A percentile compares a stretch with the other conserved stretches of the same genome.
These are phyloP conservation scores for Lactarius indigo DNA, from an alignment of 768 basidiomycete genomes.

Conservation along the genomic window DNA sequence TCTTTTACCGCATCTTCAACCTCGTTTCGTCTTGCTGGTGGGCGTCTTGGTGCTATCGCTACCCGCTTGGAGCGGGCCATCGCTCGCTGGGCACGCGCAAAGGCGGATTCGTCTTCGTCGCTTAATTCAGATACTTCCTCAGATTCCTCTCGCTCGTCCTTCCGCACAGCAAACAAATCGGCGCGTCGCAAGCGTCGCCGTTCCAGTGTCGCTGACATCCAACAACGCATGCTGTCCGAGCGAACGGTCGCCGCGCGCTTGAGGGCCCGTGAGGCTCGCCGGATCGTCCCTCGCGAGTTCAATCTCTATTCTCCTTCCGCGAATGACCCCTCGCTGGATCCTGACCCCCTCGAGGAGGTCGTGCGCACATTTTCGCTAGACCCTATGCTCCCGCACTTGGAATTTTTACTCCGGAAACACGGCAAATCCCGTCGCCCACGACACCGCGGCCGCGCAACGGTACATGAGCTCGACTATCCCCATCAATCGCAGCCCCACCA, in stretches of 20 bases:
- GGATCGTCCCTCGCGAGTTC: conserved; percentile 61
- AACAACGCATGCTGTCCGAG: conserved; percentile 52
- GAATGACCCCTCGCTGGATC: conserved; percentile 18
- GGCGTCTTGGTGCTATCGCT: conserved; percentile 38
- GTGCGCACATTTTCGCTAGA: conserved; percentile 27
- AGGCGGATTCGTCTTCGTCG: conserved; percentile 38
- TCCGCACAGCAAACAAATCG: conserved; percentile 38
- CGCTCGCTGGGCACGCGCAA: conserved; percentile 63
- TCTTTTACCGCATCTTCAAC: conserved; percentile 39
- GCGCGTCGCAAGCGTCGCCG: conserved; percentile 44
- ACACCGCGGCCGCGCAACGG: conserved; percentile 10
- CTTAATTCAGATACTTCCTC: conserved; percentile 39
- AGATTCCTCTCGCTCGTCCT: conserved; percentile 39
- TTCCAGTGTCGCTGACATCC: conserved; percentile 46
- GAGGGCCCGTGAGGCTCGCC: conserved; percentile 57
- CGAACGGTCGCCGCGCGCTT: conserved; percentile 58
- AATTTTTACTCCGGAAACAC: conserved; percentile 20
- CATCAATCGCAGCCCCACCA: not conserved
- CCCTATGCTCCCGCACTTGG: conserved; percentile 22
- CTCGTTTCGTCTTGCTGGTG: conserved; percentile 32
- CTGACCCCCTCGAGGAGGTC: conserved; percentile 8
- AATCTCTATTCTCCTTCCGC: conserved; percentile 57
- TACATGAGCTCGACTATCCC: not conserved
- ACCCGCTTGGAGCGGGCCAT: conserved; percentile 69
- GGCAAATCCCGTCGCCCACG: conserved; percentile 24